Conservation (phyloP, 306 rosid genomes). For the Trichosanthes truncata region DNA sequence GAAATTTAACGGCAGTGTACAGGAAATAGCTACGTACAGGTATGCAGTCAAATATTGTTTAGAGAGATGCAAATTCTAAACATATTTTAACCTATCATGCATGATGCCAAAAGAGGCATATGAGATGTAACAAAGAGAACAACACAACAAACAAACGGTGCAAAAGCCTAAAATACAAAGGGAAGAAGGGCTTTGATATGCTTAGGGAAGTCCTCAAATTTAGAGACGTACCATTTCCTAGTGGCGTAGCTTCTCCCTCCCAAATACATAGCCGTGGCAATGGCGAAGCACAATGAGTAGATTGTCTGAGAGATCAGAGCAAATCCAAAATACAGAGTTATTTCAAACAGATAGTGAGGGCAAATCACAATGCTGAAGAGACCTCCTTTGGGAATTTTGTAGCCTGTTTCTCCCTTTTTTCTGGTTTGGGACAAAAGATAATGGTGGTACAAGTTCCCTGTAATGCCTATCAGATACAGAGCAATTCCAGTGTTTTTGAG, state of each 20-base stretch:
- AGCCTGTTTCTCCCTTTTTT: conserved; percentile 39
- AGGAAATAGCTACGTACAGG: too few relatives aligned
- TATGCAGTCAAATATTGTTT: too few relatives aligned
- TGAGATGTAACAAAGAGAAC: too few relatives aligned
- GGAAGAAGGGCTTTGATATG: conserved; percentile 62
- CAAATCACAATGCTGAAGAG: conserved; percentile 54
- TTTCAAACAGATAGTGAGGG: conserved; percentile 83
- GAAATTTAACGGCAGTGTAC: too few relatives aligned
- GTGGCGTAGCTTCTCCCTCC: conserved; percentile 68
- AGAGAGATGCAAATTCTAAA: too few relatives aligned
- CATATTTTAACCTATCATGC: too few relatives aligned
- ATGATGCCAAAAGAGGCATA: too few relatives aligned
- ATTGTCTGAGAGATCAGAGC: conserved; percentile 51
- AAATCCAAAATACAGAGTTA: conserved; percentile 41
- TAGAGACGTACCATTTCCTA: conserved; percentile 60
- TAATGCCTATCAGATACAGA: conserved; percentile 42
- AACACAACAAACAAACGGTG: too few relatives aligned
- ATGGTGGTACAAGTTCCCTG: conserved; percentile 80
- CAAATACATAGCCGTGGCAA: conserved; percentile 45
- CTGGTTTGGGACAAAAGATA: conserved; percentile 49
- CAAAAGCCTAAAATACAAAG: conserved; percentile 24
- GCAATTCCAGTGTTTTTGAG: conserved; percentile 36
- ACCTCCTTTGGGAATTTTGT: conserved; percentile 77
- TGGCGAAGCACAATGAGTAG: conserved; percentile 30
- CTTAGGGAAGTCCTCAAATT: conserved; percentile 60